phyloP scores from a whole-genome alignment of 495 filamentous ascomycete species.

The Aspergillus conjunctus region DNA sequence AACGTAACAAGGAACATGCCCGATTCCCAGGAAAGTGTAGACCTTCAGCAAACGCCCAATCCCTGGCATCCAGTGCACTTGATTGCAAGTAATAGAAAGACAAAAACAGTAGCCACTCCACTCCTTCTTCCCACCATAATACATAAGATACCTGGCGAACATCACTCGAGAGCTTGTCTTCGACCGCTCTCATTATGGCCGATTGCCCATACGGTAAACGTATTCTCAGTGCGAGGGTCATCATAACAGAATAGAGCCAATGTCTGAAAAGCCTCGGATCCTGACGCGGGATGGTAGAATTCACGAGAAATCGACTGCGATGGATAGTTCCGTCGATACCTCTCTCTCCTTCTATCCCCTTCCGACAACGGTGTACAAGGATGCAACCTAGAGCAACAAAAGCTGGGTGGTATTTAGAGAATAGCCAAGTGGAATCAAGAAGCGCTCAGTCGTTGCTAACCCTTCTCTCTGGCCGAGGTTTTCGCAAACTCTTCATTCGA shows the following conservation, averaged over 20 bases:
- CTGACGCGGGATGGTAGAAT: background rate
- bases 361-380: background rate
- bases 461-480: conserved; percentile 49
- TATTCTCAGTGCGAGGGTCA: background rate
- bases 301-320: background rate
- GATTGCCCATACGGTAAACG: background rate
- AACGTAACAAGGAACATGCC: background rate
- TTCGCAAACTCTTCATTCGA: conserved; percentile 85
- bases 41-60: conserved; percentile 1
- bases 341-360: background rate
- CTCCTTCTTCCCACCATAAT: background rate
- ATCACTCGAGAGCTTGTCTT: background rate
- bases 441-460: conserved; percentile 36
- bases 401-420: background rate
- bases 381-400: background rate
- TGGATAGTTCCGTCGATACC: background rate
- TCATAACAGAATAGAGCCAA: background rate
- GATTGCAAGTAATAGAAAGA: conserved; percentile 1
- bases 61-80: conserved; percentile 5
- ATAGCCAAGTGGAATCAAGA: background rate
- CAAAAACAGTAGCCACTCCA: background rate
- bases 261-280: background rate
- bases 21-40: background rate
- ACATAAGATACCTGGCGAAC: background rate
- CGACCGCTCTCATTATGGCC: background rate